Evolutionary conservation across 306 rosid genomes (phyloP).

Genomic region (Dryas alaskensis): DNA sequence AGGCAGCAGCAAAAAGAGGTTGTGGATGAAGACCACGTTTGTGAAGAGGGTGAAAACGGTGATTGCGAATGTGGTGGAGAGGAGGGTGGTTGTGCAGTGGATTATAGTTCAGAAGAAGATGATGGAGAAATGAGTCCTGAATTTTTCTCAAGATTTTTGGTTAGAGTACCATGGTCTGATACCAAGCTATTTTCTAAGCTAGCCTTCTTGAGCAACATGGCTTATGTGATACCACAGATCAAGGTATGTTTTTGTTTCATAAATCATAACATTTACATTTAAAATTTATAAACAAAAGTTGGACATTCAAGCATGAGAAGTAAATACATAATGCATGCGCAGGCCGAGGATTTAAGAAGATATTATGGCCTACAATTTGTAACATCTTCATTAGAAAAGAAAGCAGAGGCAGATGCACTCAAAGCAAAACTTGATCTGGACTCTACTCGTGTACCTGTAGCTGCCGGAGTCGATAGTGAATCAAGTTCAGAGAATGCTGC

Average conservation of each 20-base stretch:
- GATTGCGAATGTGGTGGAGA: conserved; percentile 52
- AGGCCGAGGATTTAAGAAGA: conserved; percentile 69
- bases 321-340: conserved; percentile 31
- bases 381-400: conserved; percentile 77
- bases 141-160: conserved; percentile 56
- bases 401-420: conserved; percentile 49
- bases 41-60: conserved; percentile 21
- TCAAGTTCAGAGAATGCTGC: conserved; percentile 28
- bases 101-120: conserved; percentile 51
- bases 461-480: conserved; percentile 28
- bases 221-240: conserved; percentile 72
- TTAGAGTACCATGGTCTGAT: conserved; percentile 62
- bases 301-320: not conserved
- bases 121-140: conserved; percentile 37
- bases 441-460: conserved; percentile 37
- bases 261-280: not conserved
- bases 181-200: conserved; percentile 67
- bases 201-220: conserved; percentile 82
- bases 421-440: conserved; percentile 49
- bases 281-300: not conserved
- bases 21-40: conserved; percentile 31
- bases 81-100: conserved; percentile 53
- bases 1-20: conserved; percentile 38
- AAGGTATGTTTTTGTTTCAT: conserved; percentile 40
- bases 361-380: conserved; percentile 58